Percentiles rank a stretch among this genome's conserved stretches.
These are phyloP conservation scores for Epichloe festucae DNA, from an alignment of 2,329 filamentous ascomycete species.

Conservation along the genomic window DNA sequence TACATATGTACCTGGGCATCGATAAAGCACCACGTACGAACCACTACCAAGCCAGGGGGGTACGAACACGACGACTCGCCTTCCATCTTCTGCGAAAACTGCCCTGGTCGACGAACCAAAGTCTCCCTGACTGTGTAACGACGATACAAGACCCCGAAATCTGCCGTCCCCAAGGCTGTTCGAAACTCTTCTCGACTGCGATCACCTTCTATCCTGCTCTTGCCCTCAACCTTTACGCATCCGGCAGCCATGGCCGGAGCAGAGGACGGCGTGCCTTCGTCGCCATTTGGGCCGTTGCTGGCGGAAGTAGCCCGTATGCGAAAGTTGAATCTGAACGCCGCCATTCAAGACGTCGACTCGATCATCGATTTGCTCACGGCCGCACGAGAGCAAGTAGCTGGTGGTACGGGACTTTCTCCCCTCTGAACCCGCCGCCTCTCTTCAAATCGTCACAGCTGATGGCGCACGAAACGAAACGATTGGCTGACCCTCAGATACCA, in stretches of 20 bases:
- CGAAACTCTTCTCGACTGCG: neutral
- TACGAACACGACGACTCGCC: neutral
- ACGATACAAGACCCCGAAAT: neutral
- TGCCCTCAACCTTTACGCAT: neutral
- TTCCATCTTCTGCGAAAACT: neutral
- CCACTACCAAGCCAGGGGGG: neutral
- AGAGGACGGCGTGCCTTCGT: slow-evolving; percentile 24
- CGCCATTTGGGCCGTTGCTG: slow-evolving; percentile 44
- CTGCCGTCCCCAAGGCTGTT: neutral
- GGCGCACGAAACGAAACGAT: slow-evolving; percentile 2
- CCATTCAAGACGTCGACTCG: slow-evolving; percentile 67
- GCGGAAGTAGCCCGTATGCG: slow-evolving; percentile 63
- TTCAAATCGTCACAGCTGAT: neutral
- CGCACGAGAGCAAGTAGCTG: slow-evolving; percentile 60
- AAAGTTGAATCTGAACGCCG: slow-evolving; percentile 53
- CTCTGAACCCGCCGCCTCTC: neutral
- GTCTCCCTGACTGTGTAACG: neutral
- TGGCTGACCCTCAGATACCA: slow-evolving; percentile 10
- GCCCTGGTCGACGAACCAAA: neutral
- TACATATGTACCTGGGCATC: neutral
- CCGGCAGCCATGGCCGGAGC: slow-evolving; percentile 20
- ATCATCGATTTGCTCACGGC: slow-evolving; percentile 65
- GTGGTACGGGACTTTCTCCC: slow-evolving; percentile 34
- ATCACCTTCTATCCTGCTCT: neutral
- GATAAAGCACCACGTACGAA: slow-evolving; percentile 2